Evolutionary conservation across 164 flowering plant species (phyloP).

Genomic region (Liriodendron chinense): DNA sequence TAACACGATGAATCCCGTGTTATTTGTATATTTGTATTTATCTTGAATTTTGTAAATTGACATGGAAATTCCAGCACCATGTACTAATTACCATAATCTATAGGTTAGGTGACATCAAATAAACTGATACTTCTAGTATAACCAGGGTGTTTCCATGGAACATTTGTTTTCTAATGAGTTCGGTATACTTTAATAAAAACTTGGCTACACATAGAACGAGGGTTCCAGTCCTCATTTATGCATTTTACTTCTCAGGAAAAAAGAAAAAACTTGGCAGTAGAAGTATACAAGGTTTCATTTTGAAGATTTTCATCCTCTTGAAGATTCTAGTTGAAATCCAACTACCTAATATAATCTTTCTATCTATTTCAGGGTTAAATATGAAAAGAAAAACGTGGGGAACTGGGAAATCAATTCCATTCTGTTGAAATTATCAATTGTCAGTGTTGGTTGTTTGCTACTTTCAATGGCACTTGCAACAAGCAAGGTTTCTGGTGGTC

Average conservation of each 20-base stretch:
- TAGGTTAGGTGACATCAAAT: neutral
- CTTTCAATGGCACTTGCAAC: slow-evolving; percentile 40
- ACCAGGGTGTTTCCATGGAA: neutral
- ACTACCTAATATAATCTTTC: neutral
- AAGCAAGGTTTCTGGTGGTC: slow-evolving; percentile 35
- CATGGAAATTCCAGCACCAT: neutral
- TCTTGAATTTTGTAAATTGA: neutral
- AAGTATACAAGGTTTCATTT: neutral
- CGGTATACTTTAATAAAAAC: too few relatives aligned
- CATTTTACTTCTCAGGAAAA: too few relatives aligned
- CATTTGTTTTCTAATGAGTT: neutral
- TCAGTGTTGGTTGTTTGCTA: slow-evolving; percentile 18
- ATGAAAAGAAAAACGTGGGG: slow-evolving; percentile 13
- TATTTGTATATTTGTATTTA: too few relatives aligned
- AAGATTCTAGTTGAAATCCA: neutral
- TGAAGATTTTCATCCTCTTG: neutral
- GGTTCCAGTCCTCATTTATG: too few relatives aligned
- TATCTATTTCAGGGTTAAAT: slow-evolving; percentile 19
- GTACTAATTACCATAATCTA: neutral
- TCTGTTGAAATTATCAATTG: neutral
- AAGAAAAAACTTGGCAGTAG: too few relatives aligned
- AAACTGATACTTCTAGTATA: slow-evolving; percentile 4
- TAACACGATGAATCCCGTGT: neutral
- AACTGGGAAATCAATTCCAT: slow-evolving; percentile 17
- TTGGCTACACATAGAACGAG: too few relatives aligned